Conservation (phyloP, 768 basidiomycete species). For the Podaxis mareebaensis region DNA sequence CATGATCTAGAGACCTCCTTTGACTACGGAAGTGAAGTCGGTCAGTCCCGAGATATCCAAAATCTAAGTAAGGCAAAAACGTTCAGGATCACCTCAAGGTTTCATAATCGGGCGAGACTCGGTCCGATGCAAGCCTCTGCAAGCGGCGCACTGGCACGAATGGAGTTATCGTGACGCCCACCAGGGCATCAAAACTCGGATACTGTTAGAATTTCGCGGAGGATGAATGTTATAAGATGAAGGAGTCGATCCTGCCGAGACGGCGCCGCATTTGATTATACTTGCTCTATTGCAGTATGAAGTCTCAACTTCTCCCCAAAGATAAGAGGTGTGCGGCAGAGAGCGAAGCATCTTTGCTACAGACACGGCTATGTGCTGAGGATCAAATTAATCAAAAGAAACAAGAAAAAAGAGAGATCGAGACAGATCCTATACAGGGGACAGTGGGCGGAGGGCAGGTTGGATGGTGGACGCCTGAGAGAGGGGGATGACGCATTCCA, state of each 20-base stretch:
- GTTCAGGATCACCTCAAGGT: neutral
- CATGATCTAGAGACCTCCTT: neutral
- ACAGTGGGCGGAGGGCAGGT: neutral
- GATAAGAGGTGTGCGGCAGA: neutral
- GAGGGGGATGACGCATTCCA: constrained; percentile 1
- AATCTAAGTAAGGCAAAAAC: neutral
- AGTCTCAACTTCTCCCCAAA: neutral
- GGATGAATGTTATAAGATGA: neutral
- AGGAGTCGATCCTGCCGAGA: constrained; percentile 4
- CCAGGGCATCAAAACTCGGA: neutral
- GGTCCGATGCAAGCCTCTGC: neutral
- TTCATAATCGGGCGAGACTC: neutral
- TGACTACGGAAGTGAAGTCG: neutral
- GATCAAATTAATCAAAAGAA: neutral
- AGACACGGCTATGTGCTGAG: neutral
- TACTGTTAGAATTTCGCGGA: neutral
- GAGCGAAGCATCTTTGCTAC: neutral
- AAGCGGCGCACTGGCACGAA: neutral
- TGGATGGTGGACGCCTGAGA: constrained; percentile 5
- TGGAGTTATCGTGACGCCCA: neutral
- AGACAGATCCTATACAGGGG: neutral
- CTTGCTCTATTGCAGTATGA: neutral
- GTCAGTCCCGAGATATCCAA: neutral
- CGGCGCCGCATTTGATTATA: neutral
- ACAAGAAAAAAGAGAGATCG: neutral